A percentile compares a stretch with the other conserved stretches of the same genome.
phyloP scores from a whole-genome alignment of 106 monocot genomes.

The Dactylorhiza incarnata region DNA sequence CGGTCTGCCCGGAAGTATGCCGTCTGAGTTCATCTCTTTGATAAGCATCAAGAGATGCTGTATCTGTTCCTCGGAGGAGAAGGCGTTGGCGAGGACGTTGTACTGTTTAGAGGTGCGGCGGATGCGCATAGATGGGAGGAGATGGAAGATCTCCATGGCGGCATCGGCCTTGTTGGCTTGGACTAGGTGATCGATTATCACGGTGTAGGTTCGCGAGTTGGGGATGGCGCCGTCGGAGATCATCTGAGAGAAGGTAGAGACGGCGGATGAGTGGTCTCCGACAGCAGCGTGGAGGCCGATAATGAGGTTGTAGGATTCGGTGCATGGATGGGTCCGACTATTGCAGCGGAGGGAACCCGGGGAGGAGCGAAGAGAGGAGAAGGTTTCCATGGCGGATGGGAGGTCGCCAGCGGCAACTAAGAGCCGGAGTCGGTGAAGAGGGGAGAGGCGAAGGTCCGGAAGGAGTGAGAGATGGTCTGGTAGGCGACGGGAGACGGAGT shows the following conservation, averaged over 20 bases:
- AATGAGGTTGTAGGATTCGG: slow-evolving; percentile 84
- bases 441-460: slow-evolving; percentile 21
- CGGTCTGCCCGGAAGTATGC: slow-evolving; percentile 44
- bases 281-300: slow-evolving; percentile 36
- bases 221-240: slow-evolving; percentile 58
- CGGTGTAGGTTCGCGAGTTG: slow-evolving; percentile 76
- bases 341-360: slow-evolving; percentile 7
- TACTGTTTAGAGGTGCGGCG: slow-evolving; percentile 64
- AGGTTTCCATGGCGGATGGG: slow-evolving; percentile 29
- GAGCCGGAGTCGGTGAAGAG: slow-evolving; percentile 59
- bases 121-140: slow-evolving; percentile 51
- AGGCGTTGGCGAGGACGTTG: slow-evolving; percentile 42
- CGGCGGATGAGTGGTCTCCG: slow-evolving; percentile 35
- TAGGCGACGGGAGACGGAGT: slow-evolving; percentile 41
- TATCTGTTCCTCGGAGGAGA: slow-evolving; percentile 21
- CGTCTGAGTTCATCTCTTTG: slow-evolving; percentile 52
- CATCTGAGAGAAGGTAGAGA: slow-evolving; percentile 36
- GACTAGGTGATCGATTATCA: slow-evolving; percentile 62
- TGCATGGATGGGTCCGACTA: slow-evolving; percentile 23
- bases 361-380: slow-evolving; percentile 29
- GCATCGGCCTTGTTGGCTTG: slow-evolving; percentile 26
- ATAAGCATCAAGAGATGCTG: slow-evolving; percentile 31
- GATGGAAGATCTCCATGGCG: slow-evolving; percentile 58
- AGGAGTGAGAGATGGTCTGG: slow-evolving; percentile 41
- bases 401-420: slow-evolving; percentile 48